Evolutionary conservation across 2,329 filamentous ascomycete genomes (phyloP).

Genomic region (Aspergillus sclerotialis): DNA sequence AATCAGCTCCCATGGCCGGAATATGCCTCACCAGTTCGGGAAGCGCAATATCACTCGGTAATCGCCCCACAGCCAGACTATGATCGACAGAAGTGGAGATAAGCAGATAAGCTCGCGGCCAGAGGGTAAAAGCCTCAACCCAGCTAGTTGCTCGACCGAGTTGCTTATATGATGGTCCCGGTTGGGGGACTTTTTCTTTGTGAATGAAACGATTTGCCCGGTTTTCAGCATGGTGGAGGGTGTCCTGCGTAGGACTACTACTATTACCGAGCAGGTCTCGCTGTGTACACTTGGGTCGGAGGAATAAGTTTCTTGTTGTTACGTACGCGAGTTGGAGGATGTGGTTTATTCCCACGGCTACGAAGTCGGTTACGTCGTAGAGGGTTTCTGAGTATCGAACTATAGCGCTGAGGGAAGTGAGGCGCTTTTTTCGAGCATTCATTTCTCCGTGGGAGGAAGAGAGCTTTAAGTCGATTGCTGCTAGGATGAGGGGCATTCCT

Average conservation of each 20-base stretch:
- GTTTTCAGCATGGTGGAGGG: too few species aligned
- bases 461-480: constrained; percentile 22
- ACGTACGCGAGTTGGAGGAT: constrained; percentile 19
- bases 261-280: not conserved
- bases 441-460: constrained; percentile 12
- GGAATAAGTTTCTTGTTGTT: constrained; percentile 17
- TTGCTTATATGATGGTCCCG: not conserved
- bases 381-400: constrained; percentile 16
- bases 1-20: constrained; percentile 9
- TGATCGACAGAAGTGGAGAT: constrained; percentile 21
- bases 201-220: not conserved
- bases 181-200: not conserved
- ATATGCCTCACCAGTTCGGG: constrained; percentile 16
- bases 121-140: constrained; percentile 18
- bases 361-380: constrained; percentile 22
- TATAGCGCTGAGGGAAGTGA: constrained; percentile 15
- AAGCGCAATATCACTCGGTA: constrained; percentile 14
- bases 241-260: not conserved
- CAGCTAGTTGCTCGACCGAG: constrained; percentile 11
- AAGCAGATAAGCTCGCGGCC: constrained; percentile 18
- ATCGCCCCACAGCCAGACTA: constrained; percentile 11
- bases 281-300: constrained; percentile 3
- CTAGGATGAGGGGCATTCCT: constrained; percentile 20
- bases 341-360: constrained; percentile 17
- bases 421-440: constrained; percentile 9